phyloP scores from a whole-genome alignment of 768 basidiomycete genomes.

The Megacollybia marginata region DNA sequence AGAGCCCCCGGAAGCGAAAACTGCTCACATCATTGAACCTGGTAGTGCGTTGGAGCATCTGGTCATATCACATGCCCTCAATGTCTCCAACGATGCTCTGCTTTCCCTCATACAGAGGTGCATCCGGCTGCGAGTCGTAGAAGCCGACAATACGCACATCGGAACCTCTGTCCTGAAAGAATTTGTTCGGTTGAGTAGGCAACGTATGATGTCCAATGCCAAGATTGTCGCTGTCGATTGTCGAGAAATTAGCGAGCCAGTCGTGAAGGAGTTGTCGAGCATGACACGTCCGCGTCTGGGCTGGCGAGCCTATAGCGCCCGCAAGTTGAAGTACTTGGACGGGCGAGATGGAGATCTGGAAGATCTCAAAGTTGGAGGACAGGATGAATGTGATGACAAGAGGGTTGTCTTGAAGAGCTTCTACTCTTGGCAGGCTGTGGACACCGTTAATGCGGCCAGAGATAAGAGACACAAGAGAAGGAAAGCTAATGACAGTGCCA shows the following conservation, averaged over 20 bases:
- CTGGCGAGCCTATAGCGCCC: constrained; percentile 69
- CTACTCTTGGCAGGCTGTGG: constrained; percentile 82
- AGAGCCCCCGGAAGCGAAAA: background rate
- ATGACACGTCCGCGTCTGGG: constrained; percentile 64
- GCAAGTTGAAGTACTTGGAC: constrained; percentile 65
- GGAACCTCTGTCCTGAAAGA: constrained; percentile 52
- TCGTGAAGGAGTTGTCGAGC: constrained; percentile 52
- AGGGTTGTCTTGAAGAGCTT: constrained; percentile 79
- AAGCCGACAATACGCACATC: constrained; percentile 77
- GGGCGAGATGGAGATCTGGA: constrained; percentile 56
- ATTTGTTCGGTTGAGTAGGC: constrained; percentile 51
- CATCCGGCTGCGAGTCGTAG: constrained; percentile 53
- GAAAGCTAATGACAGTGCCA: constrained; percentile 29
- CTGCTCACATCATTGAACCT: constrained; percentile 22
- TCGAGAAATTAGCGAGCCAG: constrained; percentile 53
- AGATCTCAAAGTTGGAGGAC: constrained; percentile 50
- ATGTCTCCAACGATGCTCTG: constrained; percentile 59
- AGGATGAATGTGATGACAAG: constrained; percentile 74
- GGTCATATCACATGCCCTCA: constrained; percentile 57
- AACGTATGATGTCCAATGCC: constrained; percentile 42
- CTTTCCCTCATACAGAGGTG: constrained; percentile 59
- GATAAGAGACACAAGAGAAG: constrained; percentile 62
- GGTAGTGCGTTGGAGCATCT: constrained; percentile 71
- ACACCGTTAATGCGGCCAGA: constrained; percentile 58
- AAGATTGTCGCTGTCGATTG: constrained; percentile 71